Base-by-base conservation (phyloP, 2,329 filamentous ascomycete species). In the Hirsutella minnesotensis region DNA sequence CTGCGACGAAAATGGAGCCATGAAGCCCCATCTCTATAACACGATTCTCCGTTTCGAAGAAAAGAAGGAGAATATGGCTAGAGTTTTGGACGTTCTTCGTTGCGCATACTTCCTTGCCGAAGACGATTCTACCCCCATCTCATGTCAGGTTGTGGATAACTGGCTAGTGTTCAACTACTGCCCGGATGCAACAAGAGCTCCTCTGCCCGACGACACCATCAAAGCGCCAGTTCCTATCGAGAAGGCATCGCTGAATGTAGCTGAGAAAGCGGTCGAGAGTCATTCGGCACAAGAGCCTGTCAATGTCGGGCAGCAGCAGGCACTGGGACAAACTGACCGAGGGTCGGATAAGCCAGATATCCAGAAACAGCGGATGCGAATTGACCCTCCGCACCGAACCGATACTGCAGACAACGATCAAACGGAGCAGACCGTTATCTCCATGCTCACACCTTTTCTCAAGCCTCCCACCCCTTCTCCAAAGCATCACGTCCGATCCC, bases 391-490 rank as follows among this genome's bases (percentile, higher is more conserved):
- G 10, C 16, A n/a, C 9, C 18, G 22, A 9, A 20, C 37, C 24
- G n/a, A 20, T 5, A 24, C 47, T 1, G 40, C 49, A 35, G 49
- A 51, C 10, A 46, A 49, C 27, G 57, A 61, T 8, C 51, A 61
- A 18, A 53, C 55, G 4, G 64, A 70, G 20, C 54, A 52, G 27
- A 64, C 61, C 18, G 66, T 74, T 44, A 63, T 66, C 31, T 61
- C 65, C 42, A 67, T 73, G 55, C 58, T 75, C n/a, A 64, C 68
- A 20, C 67, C 67, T 5, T 72, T 74, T 46, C 51, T 75, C 20
- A 61, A 61, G 39, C 68, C 65, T 40, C 63, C 69, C 21, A 63
- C 72, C 46, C 61, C 66, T 8, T 60, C 65, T 35, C 56, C 60
- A 16, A 49, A 56, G 37, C 56, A 59, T 36, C 54, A 58, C 1